phyloP scores from a whole-genome alignment of 306 rosid species.

The Glycyrrhiza uralensis region DNA sequence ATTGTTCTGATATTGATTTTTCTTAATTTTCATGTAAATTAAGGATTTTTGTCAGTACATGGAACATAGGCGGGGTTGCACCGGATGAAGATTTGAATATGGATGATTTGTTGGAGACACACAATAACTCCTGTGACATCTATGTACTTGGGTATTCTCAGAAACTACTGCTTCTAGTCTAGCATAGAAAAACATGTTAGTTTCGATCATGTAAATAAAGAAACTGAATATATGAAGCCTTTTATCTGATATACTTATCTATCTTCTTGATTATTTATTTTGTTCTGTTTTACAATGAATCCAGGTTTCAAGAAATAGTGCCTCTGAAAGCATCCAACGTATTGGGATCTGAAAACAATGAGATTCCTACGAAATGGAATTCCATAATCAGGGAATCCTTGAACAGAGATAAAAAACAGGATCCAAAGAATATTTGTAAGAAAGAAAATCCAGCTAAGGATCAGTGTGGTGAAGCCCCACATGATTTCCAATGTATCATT shows the following conservation, averaged over 20 bases:
- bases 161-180: background rate
- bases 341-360: conserved; percentile 61
- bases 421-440: background rate
- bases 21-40: conserved; percentile 20
- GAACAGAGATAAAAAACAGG: conserved; percentile 31
- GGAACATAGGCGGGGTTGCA: conserved; percentile 92
- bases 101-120: conserved; percentile 59
- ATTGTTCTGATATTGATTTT: conserved; percentile 2
- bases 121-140: conserved; percentile 57
- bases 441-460: background rate
- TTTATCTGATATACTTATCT: background rate
- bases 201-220: background rate
- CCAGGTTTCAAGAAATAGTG: conserved; percentile 90
- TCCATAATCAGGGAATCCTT: conserved; percentile 59
- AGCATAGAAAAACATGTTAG: background rate
- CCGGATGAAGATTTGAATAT: conserved; percentile 59
- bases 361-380: conserved; percentile 63
- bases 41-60: conserved; percentile 83
- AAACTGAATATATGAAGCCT: background rate
- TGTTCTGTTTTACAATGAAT: background rate
- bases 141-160: conserved; percentile 73
- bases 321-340: conserved; percentile 85
- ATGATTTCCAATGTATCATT: conserved; percentile 59
- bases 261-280: background rate
- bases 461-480: conserved; percentile 10